Percentiles rank a stretch among this genome's conserved stretches.
Evolutionary conservation across 768 basidiomycete species (phyloP).

Genomic region (Amanita muscaria): DNA sequence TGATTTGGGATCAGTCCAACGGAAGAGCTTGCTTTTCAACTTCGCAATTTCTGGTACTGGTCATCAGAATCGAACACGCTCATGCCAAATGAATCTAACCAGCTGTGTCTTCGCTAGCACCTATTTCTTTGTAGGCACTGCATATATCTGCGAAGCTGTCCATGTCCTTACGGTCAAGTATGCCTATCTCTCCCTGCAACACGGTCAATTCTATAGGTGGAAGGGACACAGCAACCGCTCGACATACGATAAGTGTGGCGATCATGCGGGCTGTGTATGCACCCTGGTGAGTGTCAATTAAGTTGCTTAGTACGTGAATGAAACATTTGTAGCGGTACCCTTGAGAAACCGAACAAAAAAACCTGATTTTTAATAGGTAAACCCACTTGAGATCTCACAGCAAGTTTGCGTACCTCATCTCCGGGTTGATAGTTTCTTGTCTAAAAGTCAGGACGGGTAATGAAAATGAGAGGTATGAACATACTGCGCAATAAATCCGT

Average conservation of each 20-base stretch:
- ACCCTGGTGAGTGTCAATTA: constrained; percentile 33
- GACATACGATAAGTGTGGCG: constrained; percentile 54
- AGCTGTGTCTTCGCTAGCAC: constrained; percentile 37
- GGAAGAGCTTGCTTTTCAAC: constrained; percentile 37
- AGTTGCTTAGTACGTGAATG: neutral
- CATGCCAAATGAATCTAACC: constrained; percentile 23
- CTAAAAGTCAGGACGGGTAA: neutral
- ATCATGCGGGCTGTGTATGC: constrained; percentile 74
- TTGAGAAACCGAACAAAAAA: constrained; percentile 71
- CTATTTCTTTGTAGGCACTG: constrained; percentile 50
- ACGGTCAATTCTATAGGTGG: too few species aligned
- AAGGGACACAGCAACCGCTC: too few species aligned
- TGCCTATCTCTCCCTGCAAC: constrained; percentile 55
- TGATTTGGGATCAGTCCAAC: constrained; percentile 45
- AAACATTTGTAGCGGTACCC: constrained; percentile 29
- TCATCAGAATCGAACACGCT: neutral
- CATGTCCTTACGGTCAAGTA: constrained; percentile 66
- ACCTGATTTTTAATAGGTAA: constrained; percentile 34
- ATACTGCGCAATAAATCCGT: constrained; percentile 75
- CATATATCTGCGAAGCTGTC: constrained; percentile 63
- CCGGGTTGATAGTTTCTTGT: constrained; percentile 60
- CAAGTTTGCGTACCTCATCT: constrained; percentile 62
- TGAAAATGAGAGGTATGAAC: constrained; percentile 16
- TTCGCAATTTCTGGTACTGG: constrained; percentile 24
- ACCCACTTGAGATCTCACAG: constrained; percentile 3